These are phyloP conservation scores for Kalanchoe fedtschenkoi DNA, from an alignment of 164 flowering plant genomes.

Conservation along the genomic window DNA sequence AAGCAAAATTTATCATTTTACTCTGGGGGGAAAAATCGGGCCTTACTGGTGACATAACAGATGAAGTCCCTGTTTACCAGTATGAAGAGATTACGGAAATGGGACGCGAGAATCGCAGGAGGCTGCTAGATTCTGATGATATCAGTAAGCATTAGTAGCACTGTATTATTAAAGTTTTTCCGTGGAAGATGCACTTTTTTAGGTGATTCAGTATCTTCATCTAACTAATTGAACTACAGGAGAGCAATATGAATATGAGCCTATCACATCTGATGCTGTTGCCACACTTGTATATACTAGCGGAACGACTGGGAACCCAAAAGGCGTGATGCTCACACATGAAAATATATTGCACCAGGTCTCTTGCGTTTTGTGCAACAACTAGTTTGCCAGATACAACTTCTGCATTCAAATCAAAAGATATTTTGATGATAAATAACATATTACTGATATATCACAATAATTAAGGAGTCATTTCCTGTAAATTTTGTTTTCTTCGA, in stretches of 20 bases:
- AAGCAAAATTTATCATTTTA: slow-evolving; percentile 49
- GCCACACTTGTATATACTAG: slow-evolving; percentile 92
- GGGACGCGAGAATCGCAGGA: slow-evolving; percentile 50
- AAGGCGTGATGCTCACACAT: slow-evolving; percentile 96
- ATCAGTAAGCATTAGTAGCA: slow-evolving; percentile 35
- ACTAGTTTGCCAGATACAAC: too few relatives aligned
- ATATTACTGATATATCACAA: too few relatives aligned
- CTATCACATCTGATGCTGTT: slow-evolving; percentile 64
- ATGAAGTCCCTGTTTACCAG: slow-evolving; percentile 35
- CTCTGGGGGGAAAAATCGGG: slow-evolving; percentile 88
- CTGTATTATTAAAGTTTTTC: not conserved
- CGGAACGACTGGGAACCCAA: slow-evolving; percentile 91
- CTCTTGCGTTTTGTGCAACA: slow-evolving; percentile 7
- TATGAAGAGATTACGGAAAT: slow-evolving; percentile 52
- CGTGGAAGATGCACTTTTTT: not conserved
- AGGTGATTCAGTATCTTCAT: not conserved
- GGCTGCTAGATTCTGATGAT: slow-evolving; percentile 30
- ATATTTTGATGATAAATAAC: too few relatives aligned
- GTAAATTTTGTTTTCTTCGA: too few relatives aligned
- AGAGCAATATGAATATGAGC: slow-evolving; percentile 33
- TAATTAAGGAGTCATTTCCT: too few relatives aligned
- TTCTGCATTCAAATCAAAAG: too few relatives aligned
- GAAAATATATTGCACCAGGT: slow-evolving; percentile 90
- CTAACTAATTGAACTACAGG: slow-evolving; percentile 28
- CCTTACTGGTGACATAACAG: slow-evolving; percentile 19